phyloP scores from a whole-genome alignment of 1,139 yeast species.

The Lodderomyces elongisporus region DNA sequence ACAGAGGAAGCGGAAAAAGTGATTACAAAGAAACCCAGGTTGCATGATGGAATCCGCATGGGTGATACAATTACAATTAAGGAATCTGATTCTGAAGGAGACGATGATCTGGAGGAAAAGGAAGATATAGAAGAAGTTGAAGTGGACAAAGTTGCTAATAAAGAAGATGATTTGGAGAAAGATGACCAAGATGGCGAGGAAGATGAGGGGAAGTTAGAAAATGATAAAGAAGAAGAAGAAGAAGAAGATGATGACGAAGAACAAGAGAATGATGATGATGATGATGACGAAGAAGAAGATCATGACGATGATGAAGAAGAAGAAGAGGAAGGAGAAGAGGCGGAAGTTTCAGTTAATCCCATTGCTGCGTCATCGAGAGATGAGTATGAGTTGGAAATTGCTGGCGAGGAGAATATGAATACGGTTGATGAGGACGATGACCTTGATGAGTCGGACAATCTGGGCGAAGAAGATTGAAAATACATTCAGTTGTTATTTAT shows the following conservation, averaged over 20 bases:
- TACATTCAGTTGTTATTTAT: not conserved
- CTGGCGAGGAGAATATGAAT: slow-evolving; percentile 10
- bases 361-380: slow-evolving; percentile 20
- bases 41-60: not conserved
- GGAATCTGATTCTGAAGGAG: not conserved
- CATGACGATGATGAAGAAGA: slow-evolving; percentile 14
- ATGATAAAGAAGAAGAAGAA: slow-evolving; percentile 7
- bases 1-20: slow-evolving; percentile 13
- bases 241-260: slow-evolving; percentile 16
- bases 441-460: slow-evolving; percentile 8
- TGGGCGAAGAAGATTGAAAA: slow-evolving; percentile 1
- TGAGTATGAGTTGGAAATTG: slow-evolving; percentile 21
- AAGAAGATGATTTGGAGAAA: slow-evolving; percentile 11
- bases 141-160: not conserved
- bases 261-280: too few relatives aligned
- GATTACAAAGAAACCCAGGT: slow-evolving; percentile 1
- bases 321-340: slow-evolving; percentile 16
- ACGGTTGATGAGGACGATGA: slow-evolving; percentile 11
- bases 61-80: too few relatives aligned
- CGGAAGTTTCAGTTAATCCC: slow-evolving; percentile 17
- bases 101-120: not conserved
- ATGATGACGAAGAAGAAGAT: slow-evolving; percentile 20
- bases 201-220: not conserved
- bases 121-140: not conserved
- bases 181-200: not conserved